Conservation (phyloP, 139 green algal species). For the Coelastrella sp. region DNA sequence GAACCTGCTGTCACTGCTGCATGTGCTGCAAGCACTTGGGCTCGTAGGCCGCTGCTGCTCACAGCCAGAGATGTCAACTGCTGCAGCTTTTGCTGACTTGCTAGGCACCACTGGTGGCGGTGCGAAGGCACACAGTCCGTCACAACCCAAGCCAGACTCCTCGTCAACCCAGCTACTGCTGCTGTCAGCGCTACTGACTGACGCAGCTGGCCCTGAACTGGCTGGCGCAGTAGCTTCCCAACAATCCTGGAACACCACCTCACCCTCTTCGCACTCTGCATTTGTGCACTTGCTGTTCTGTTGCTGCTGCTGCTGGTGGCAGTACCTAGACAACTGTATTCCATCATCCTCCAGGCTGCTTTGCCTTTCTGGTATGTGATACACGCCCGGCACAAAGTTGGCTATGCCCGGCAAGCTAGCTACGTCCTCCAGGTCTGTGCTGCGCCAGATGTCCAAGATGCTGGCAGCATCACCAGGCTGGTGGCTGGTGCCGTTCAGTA, state of each 20-base stretch:
- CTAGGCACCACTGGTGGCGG: background rate
- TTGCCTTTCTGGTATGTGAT: background rate
- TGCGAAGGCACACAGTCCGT: constrained; percentile 31
- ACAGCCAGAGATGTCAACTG: background rate
- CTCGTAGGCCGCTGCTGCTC: constrained; percentile 1
- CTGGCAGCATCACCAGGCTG: constrained; percentile 38
- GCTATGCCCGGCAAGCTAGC: constrained; percentile 7
- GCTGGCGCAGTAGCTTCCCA: background rate
- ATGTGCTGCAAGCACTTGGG: constrained; percentile 22
- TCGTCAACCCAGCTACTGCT: constrained; percentile 46
- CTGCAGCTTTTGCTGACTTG: background rate
- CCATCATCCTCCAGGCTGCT: background rate
- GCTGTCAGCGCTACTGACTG: constrained; percentile 14
- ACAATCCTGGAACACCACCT: background rate
- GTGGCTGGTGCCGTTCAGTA: constrained; percentile 47
- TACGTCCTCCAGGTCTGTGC: constrained; percentile 44
- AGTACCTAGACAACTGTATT: background rate
- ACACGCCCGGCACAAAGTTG: constrained; percentile 39
- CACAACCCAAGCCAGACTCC: constrained; percentile 11
- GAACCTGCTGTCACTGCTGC: constrained; percentile 9
- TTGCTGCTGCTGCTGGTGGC: background rate
- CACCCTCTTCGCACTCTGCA: background rate
- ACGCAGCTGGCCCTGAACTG: background rate
- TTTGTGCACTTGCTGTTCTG: background rate
- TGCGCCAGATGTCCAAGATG: constrained; percentile 49